These are phyloP conservation scores for Solanum chilense DNA, from an alignment of 257 asterid species.

Conservation along the genomic window DNA sequence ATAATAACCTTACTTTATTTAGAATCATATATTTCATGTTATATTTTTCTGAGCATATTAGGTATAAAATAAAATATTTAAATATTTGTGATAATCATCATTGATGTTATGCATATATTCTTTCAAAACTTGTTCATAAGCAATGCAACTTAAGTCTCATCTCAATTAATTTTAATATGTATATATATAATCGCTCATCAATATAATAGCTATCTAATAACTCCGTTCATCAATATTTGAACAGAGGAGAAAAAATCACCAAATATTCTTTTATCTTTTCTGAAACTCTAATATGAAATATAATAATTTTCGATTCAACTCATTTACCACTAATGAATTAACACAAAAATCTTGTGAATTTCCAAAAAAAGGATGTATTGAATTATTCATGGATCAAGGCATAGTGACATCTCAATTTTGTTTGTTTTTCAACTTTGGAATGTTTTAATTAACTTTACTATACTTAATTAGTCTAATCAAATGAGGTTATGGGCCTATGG, in stretches of 20 bases:
- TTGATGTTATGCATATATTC: too few species aligned
- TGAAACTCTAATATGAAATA: not conserved
- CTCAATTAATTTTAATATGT: not conserved
- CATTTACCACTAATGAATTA: not conserved
- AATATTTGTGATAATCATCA: too few species aligned
- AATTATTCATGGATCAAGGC: not conserved
- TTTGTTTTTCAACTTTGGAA: not conserved
- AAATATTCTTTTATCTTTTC: not conserved
- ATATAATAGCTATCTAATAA: not conserved
- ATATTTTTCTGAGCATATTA: too few species aligned
- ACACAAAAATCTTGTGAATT: not conserved
- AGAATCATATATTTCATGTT: too few species aligned
- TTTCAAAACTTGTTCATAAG: not conserved
- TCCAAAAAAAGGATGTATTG: not conserved
- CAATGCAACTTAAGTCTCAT: not conserved
- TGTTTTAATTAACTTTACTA: not conserved
- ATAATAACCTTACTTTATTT: too few species aligned
- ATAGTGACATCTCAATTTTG: not conserved
- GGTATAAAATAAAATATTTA: too few species aligned
- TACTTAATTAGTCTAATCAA: not conserved
- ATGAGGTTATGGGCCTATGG: not conserved
- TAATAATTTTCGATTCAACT: not conserved
- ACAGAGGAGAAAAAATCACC: not conserved
- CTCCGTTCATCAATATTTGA: not conserved
- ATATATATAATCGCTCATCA: not conserved